Conservation (phyloP, 495 filamentous ascomycete genomes). For the Neurospora sp. region DNA sequence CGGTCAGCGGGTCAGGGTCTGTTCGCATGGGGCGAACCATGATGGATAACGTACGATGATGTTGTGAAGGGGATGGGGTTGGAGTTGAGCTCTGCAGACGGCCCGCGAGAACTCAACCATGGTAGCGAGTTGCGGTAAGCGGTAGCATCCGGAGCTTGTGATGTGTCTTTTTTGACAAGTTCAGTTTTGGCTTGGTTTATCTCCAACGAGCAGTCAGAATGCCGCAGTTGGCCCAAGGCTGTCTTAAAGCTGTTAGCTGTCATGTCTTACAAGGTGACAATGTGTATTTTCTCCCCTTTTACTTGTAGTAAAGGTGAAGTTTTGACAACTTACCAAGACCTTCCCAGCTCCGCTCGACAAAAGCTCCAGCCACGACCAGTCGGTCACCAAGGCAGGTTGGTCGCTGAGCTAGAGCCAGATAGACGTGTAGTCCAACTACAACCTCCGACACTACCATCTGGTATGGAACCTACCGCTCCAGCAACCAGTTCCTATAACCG, state of each 20-base stretch:
- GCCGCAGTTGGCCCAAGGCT: neutral
- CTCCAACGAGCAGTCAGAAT: neutral
- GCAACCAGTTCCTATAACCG: neutral
- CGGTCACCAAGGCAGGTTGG: neutral
- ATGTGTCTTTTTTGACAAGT: neutral
- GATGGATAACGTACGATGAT: neutral
- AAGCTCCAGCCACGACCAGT: neutral
- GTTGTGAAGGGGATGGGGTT: neutral
- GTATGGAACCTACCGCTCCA: neutral
- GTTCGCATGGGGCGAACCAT: neutral
- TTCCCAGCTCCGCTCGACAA: neutral
- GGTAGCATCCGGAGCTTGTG: neutral
- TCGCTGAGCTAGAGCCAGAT: neutral
- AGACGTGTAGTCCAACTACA: neutral
- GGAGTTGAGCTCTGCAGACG: neutral
- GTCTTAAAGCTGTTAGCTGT: neutral
- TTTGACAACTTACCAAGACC: neutral
- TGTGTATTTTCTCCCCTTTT: neutral
- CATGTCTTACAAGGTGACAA: neutral
- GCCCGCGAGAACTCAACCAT: neutral
- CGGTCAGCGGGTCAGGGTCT: neutral
- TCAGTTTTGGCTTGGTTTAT: neutral
- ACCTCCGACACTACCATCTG: neutral
- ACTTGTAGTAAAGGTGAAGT: neutral
- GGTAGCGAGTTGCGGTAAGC: neutral